Evolutionary conservation across 176 grass and related monocot genomes (phyloP), one percentile per base, ranked within the genome.

Genomic region (Oryza punctata): DNA sequence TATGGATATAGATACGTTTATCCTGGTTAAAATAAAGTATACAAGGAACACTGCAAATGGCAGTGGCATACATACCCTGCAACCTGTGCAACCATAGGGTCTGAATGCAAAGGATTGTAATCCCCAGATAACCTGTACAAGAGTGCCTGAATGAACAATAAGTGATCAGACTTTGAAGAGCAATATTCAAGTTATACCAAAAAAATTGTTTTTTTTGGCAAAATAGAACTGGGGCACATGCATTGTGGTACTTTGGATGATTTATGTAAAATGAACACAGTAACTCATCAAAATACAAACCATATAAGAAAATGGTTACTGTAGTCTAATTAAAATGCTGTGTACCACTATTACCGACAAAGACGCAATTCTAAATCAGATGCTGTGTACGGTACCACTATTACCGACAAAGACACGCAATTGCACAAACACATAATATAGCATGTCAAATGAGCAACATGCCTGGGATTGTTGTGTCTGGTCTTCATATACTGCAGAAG

Each of bases 81-180:
- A 90, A 78, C 50, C 41, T 92, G 87, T 79, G 96, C 91, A 81
- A 96, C 60, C 80, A 80, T 82, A 82, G 96, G 93, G 69, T 96
- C 96, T 83, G 91, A 89, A 92, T 98, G 96, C 79, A 98, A 89
- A 78, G 96, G 96, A 87, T 98, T 98, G 37, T 96, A 98, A 81
- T 98, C 93, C 45, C 96, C 96, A 77, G 87, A 95, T 73, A 98
- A 67, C 76, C 96, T 93, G 77, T 98, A 98, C 7, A 98, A 52
- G 40, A 98, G 86, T 54, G 93, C 96, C 91, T 98, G 82, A 44
- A 83, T 78, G 27, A 29, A 64, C 63, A 75, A 84, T 4, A 54
- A 82, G 57, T 1, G 38, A 40, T 87, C 8, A 82, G 57, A 24
- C 23, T 72, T 81, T 37, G 29, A 26, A 86, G 12, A 65, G 44